Percentiles rank a stretch among this genome's conserved stretches.
These are phyloP conservation scores for Macrocybe gigantea DNA, from an alignment of 768 basidiomycete genomes.

Conservation along the genomic window DNA sequence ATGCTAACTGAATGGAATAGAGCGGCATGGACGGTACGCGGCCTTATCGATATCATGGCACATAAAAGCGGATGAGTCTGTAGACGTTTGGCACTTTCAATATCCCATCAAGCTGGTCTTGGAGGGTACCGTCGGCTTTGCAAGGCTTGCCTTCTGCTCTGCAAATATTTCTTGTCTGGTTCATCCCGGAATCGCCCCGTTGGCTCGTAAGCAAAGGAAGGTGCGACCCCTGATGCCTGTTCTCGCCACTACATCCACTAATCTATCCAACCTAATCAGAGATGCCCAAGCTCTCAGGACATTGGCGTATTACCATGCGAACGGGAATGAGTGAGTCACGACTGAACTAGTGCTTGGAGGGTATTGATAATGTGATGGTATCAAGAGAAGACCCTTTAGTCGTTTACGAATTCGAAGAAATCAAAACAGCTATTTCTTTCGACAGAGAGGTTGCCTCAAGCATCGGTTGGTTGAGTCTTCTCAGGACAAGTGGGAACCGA, in stretches of 20 bases:
- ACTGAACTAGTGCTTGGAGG: too few species aligned
- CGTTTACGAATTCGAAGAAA: slow-evolving; percentile 58
- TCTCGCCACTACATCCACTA: background rate
- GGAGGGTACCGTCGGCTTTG: slow-evolving; percentile 65
- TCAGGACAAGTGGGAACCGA: slow-evolving; percentile 47
- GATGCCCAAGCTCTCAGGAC: slow-evolving; percentile 41
- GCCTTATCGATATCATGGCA: background rate
- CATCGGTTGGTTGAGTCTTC: slow-evolving; percentile 38
- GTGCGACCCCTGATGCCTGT: slow-evolving; percentile 5
- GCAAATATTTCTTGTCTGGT: slow-evolving; percentile 54
- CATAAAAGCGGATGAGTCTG: background rate
- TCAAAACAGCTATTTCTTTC: slow-evolving; percentile 49
- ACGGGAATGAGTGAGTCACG: slow-evolving; percentile 32
- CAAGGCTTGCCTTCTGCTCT: slow-evolving; percentile 57
- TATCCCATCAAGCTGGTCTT: slow-evolving; percentile 55
- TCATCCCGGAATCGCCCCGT: slow-evolving; percentile 71
- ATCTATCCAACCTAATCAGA: slow-evolving; percentile 10
- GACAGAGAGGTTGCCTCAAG: slow-evolving; percentile 34
- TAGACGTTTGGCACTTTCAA: slow-evolving; percentile 64
- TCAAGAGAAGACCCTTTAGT: slow-evolving; percentile 48
- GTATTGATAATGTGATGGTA: too few species aligned
- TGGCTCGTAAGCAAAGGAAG: slow-evolving; percentile 63
- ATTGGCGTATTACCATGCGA: slow-evolving; percentile 52
- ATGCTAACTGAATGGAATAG: slow-evolving; percentile 13
- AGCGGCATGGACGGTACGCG: slow-evolving; percentile 54